Base-by-base conservation (phyloP, 192 early-diverging fungal genomes). In the Linderina pennispora region DNA sequence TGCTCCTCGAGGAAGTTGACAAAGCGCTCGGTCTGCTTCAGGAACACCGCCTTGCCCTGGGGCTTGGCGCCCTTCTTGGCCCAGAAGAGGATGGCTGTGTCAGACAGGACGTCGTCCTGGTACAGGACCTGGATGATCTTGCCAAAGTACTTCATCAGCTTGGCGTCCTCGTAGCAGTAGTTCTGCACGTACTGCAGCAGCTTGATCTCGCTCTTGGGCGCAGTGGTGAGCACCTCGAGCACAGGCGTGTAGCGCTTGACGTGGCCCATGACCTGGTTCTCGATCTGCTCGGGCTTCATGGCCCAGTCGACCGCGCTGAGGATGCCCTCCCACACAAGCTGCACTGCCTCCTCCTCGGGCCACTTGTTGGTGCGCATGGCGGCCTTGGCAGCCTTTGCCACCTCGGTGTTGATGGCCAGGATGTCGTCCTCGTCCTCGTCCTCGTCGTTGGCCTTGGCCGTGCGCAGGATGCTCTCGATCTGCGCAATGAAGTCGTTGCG, bases 41-140 rank as follows among this genome's bases (percentile, higher is more conserved):
- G 63, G 51, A 97, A 92, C 36, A 84, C 75, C 15, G 84, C 84
- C 70, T 94, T 94, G 44, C 94, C 92, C 55, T 88, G 85, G 23
- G 86, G 61, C 46, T 80, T 82, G 36, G 85, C 85, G 23, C 91
- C 94, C 79, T 93, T 97, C 54, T 90, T 83, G 17, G 73, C 78
- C 94, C 94, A 97, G 74, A 92, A 97, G 19, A 96, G 61, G 48
- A 97, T 89, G 28, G 92, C 92, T 46, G 78, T 86, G 48, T 92
- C 92, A 4, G 90, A 90, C 19, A 97, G 65, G 23, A 90, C 89
- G 50, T 94, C 94, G 42, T 86, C 74, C 60, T 92, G 82, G 81
- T 97, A 97, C 43, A 97, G 76, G 22, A 77, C 64, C 36, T 83
- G 77, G 37, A 90, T 79, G 33, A 94, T 90, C 50, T 78, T 76